These are phyloP conservation scores for Cladochytrium replicatum DNA, from an alignment of 192 early-diverging fungal genomes.

Conservation along the genomic window DNA sequence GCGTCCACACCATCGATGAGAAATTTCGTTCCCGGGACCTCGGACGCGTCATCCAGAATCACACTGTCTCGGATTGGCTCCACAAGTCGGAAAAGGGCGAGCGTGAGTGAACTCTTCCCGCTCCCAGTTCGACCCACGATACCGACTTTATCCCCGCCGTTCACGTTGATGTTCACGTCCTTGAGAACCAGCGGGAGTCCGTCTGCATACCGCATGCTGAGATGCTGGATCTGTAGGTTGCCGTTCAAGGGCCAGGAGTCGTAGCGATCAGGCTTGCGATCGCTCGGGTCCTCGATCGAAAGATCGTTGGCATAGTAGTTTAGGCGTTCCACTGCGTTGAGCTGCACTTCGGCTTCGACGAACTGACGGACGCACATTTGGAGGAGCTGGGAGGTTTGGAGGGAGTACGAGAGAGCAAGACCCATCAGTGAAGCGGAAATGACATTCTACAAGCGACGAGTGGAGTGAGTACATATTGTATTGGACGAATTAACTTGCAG, in stretches of 20 bases:
- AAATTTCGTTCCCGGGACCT: too few species aligned
- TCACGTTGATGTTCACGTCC: slow-evolving; percentile 48
- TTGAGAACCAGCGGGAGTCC: slow-evolving; percentile 36
- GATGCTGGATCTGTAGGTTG: slow-evolving; percentile 10
- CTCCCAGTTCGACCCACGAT: slow-evolving; percentile 79
- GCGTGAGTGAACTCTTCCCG: slow-evolving; percentile 41
- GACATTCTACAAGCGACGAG: slow-evolving; percentile 6
- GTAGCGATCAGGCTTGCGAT: too few species aligned
- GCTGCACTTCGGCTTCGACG: slow-evolving; percentile 30
- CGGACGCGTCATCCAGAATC: neutral
- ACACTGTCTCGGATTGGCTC: slow-evolving; percentile 21
- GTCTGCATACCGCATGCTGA: slow-evolving; percentile 21
- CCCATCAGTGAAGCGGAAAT: slow-evolving; percentile 15
- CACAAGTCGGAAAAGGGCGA: slow-evolving; percentile 12
- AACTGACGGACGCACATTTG: too few species aligned
- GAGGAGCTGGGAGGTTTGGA: too few species aligned
- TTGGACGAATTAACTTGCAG: too few species aligned
- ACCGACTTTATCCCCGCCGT: slow-evolving; percentile 56
- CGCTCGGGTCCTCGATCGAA: too few species aligned
- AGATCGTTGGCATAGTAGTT: slow-evolving; percentile 16
- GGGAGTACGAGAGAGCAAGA: neutral
- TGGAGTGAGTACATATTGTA: neutral
- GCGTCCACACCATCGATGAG: slow-evolving; percentile 60
- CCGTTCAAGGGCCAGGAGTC: slow-evolving; percentile 10
- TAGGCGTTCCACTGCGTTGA: slow-evolving; percentile 13